Evolutionary conservation across 345 rosid species (phyloP), one percentile per base, ranked within the genome.

Genomic region (Lepidium didymum): DNA sequence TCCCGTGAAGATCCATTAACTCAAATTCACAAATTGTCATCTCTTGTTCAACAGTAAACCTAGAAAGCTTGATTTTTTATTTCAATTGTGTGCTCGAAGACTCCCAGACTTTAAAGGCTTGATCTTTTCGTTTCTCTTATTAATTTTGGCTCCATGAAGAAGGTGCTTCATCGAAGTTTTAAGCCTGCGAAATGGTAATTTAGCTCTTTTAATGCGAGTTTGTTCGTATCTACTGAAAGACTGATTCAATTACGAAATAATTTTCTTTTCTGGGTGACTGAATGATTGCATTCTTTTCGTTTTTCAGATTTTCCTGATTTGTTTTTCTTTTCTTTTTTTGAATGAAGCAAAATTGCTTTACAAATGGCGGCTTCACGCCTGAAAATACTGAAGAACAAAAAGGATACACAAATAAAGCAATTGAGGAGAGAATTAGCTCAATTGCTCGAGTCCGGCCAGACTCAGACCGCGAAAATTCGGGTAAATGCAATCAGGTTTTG

Each of bases 141-240:
- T 1, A 44, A 10, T 16, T 7, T 35, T 55, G 25, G 47, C 13
- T 38, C 33, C 4, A 59, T 76, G 74, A 50, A 68, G 25, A 74
- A 70, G 47, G 83, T 83, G 81, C 88, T 90, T 42, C 96, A 87
- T 70, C 83, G 75, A 80, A 84, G 97, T 81, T 93, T 90, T 77
- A 93, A 93, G 85, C 84, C 97, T 45, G 93, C 94, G 1, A 90
- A 93, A 81, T 93, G 98, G 78, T 74, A 74, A 49, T 6, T 29
- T 13, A 0, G 40, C 19, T 45, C 1, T 7, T 21, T 6, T 16
- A 29, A 23, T 38, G 5, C 23, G 14, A 23, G 3, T 7, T 19
- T 23, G 13, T 45, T 44, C 55, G 8, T 25, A 38, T 40, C 27
- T 23, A 13, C 45, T 14, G 5, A 15, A 14, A n/a, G 9, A 68